Evolutionary conservation across 495 filamentous ascomycete genomes (phyloP).

Genomic region (Recurvomyces mirabilis): DNA sequence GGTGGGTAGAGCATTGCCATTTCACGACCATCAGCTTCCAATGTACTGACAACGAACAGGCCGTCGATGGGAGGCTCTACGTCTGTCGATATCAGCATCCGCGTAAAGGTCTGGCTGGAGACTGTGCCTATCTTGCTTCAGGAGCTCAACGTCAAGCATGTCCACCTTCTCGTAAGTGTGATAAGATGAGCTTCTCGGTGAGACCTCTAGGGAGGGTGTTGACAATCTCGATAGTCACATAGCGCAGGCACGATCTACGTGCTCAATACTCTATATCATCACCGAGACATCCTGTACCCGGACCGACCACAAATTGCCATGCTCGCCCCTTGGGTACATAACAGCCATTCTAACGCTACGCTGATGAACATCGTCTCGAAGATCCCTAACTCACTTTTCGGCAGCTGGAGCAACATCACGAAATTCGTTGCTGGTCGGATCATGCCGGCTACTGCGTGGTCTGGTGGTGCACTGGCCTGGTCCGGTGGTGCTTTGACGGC

Average conservation of each 20-base stretch:
- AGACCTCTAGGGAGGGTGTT: no score
- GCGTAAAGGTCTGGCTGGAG: slow-evolving; percentile 36
- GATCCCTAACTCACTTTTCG: slow-evolving; percentile 6
- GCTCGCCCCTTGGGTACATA: slow-evolving; percentile 40
- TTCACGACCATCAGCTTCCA: no score
- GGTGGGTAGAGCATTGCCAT: no score
- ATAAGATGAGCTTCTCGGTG: no score
- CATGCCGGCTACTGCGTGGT: background rate
- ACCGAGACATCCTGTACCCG: slow-evolving; percentile 33
- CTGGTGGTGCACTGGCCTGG: background rate
- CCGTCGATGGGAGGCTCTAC: slow-evolving; percentile 40
- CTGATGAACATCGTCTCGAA: slow-evolving; percentile 12
- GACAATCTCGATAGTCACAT: no score
- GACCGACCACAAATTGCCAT: slow-evolving; percentile 28
- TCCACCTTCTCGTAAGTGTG: slow-evolving; percentile 34
- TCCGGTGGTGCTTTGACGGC: slow-evolving; percentile 8
- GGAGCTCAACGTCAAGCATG: slow-evolving; percentile 32
- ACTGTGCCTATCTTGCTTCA: slow-evolving; percentile 34
- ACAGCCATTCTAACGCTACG: slow-evolving; percentile 28
- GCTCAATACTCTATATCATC: slow-evolving; percentile 34
- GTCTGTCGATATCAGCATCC: slow-evolving; percentile 26
- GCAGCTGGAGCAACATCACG: slow-evolving; percentile 7
- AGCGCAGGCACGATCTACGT: slow-evolving; percentile 39
- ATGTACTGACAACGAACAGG: no score
- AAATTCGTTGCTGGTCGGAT: slow-evolving; percentile 10